Evolutionary conservation across 805 yeast species (phyloP).

Genomic region (Blastobotrys muscicola): DNA sequence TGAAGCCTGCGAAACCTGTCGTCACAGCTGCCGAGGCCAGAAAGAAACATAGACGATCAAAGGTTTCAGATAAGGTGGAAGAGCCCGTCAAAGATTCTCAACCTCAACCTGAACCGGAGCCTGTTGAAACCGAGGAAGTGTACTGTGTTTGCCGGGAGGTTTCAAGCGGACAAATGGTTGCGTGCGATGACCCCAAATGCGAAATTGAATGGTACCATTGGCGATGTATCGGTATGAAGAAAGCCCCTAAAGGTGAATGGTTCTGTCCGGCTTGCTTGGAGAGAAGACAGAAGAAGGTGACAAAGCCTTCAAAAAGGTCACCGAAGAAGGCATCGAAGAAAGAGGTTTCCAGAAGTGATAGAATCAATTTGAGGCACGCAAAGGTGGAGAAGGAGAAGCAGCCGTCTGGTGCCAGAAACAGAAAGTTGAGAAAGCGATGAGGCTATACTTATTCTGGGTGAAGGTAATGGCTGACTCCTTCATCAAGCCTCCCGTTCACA

Average conservation of each 20-base stretch:
- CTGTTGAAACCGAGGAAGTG: slow-evolving; percentile 6
- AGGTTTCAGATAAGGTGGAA: not conserved
- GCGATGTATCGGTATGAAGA: slow-evolving; percentile 73
- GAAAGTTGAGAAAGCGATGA: not conserved
- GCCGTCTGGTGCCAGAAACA: not conserved
- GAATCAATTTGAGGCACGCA: too few relatives aligned
- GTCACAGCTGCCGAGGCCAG: not conserved
- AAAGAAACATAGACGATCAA: not conserved
- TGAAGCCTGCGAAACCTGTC: too few relatives aligned
- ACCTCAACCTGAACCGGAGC: not conserved
- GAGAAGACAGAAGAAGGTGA: not conserved
- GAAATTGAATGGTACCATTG: slow-evolving; percentile 88
- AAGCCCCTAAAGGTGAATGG: slow-evolving; percentile 77
- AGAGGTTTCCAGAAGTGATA: too few relatives aligned
- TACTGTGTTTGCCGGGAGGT: slow-evolving; percentile 42
- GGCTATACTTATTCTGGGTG: not conserved
- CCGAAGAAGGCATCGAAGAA: not conserved
- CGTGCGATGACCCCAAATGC: slow-evolving; percentile 76
- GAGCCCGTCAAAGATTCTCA: not conserved
- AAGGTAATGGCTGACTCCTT: too few relatives aligned
- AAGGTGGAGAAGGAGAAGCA: not conserved
- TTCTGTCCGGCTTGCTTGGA: slow-evolving; percentile 49
- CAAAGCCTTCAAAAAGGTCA: not conserved
- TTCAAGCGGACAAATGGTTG: slow-evolving; percentile 73
- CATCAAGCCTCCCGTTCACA: too few relatives aligned